Conservation (phyloP, 495 filamentous ascomycete species). For the Penicillium cinerascens region DNA sequence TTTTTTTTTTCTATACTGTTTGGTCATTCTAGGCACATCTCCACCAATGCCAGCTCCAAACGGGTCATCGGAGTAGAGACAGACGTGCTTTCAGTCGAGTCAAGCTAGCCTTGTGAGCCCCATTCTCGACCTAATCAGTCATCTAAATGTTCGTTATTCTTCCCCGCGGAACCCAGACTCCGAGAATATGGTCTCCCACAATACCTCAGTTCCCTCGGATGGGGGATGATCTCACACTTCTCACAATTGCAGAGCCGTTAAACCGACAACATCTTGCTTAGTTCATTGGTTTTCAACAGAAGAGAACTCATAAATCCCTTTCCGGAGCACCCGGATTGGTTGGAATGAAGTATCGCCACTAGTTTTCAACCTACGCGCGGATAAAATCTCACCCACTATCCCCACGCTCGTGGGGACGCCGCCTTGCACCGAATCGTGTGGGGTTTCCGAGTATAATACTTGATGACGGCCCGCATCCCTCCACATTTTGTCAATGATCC, state of each 20-base stretch:
- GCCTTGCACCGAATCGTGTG: conserved; percentile 12
- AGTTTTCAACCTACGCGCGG: conserved; percentile 2
- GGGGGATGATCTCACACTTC: not conserved
- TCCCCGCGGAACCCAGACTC: not conserved
- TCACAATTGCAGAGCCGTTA: not conserved
- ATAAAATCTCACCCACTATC: conserved; percentile 25
- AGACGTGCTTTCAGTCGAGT: no score
- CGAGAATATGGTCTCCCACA: conserved; percentile 1
- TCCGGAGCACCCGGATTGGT: conserved; percentile 16
- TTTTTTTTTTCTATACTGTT: no score
- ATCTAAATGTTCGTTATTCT: no score
- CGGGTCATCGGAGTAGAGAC: no score
- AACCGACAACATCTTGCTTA: not conserved
- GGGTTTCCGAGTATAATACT: conserved; percentile 20
- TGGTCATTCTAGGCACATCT: no score
- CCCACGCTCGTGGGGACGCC: conserved; percentile 26
- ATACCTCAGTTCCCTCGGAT: not conserved
- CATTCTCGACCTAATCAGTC: no score
- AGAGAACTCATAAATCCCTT: conserved; percentile 12
- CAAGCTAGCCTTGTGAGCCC: no score
- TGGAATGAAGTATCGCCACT: conserved; percentile 2
- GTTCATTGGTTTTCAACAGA: not conserved
- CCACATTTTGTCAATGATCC: not conserved
- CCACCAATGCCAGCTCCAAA: no score
- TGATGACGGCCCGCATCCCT: not conserved